phyloP scores from a whole-genome alignment of 495 filamentous ascomycete genomes.

The Neurospora sp. region DNA sequence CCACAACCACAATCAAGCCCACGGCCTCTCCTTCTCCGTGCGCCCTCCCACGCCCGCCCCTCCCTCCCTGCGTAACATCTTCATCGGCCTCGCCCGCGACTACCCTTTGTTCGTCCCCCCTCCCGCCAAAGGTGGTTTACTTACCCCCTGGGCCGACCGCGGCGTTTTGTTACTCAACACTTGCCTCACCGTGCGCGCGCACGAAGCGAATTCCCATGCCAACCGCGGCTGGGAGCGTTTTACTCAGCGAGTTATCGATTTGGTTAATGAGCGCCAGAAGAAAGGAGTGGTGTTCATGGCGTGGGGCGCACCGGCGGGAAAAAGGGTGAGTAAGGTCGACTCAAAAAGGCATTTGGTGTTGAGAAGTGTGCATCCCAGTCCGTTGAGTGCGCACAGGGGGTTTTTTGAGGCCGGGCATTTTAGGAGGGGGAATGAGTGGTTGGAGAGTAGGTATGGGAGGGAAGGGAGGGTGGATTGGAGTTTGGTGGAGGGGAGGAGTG shows the following conservation, averaged over 20 bases:
- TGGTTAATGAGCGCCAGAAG: slow-evolving; percentile 62
- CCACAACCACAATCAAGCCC: slow-evolving; percentile 90
- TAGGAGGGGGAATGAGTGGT: slow-evolving; percentile 81
- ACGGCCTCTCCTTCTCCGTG: slow-evolving; percentile 91
- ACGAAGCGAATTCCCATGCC: slow-evolving; percentile 73
- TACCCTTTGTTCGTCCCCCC: slow-evolving; percentile 72
- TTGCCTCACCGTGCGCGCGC: slow-evolving; percentile 80
- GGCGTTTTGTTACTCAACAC: slow-evolving; percentile 91
- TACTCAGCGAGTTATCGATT: slow-evolving; percentile 82
- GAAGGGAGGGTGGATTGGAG: slow-evolving; percentile 82
- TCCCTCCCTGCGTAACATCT: slow-evolving; percentile 85
- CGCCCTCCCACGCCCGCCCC: slow-evolving; percentile 80
- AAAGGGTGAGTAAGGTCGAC: slow-evolving; percentile 62
- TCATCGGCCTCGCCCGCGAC: slow-evolving; percentile 72
- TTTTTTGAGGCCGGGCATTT: slow-evolving; percentile 89
- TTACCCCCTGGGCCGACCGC: slow-evolving; percentile 87
- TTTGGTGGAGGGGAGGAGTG: slow-evolving; percentile 38
- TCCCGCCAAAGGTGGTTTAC: slow-evolving; percentile 63
- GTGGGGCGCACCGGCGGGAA: slow-evolving; percentile 76
- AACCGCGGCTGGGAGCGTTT: slow-evolving; percentile 85
- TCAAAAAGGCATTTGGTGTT: slow-evolving; percentile 64
- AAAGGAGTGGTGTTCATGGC: slow-evolving; percentile 87
- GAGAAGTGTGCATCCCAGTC: slow-evolving; percentile 82
- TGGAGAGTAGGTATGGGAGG: slow-evolving; percentile 63
- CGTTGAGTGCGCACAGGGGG: slow-evolving; percentile 66